Evolutionary conservation across 495 filamentous ascomycete species (phyloP).

Genomic region (Apodospora peruviana): DNA sequence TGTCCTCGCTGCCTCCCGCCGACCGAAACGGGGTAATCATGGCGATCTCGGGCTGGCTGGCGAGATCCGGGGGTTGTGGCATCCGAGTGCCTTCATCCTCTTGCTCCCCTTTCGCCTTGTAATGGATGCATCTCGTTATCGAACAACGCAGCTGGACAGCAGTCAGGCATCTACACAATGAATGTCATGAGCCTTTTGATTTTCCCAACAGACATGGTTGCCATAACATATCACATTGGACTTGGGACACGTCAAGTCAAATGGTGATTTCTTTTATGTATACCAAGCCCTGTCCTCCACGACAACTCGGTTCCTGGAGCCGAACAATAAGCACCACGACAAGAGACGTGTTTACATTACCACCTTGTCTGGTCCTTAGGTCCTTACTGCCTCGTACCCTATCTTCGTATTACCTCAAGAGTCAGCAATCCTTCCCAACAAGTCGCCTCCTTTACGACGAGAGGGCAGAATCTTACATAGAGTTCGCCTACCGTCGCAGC

Average conservation of each 20-base stretch:
- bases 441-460: not conserved
- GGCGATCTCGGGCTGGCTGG: not conserved
- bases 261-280: not conserved
- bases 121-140: not conserved
- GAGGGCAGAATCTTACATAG: no score
- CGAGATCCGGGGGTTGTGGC: not conserved
- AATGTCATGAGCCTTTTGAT: not conserved
- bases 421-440: no score
- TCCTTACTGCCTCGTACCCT: not conserved
- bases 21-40: not conserved
- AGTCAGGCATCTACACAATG: not conserved
- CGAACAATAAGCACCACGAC: no score
- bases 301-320: not conserved
- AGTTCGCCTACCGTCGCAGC: no score
- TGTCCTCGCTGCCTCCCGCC: not conserved
- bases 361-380: no score
- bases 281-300: not conserved
- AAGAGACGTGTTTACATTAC: no score
- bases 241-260: not conserved
- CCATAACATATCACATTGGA: not conserved
- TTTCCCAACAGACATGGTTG: not conserved
- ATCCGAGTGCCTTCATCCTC: no score
- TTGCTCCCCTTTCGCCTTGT: not conserved
- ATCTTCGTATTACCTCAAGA: not conserved
- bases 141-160: not conserved